Evolutionary conservation across 2,329 filamentous ascomycete species (phyloP), one percentile per base, ranked within the genome.

Genomic region (Xylaria digitata): DNA sequence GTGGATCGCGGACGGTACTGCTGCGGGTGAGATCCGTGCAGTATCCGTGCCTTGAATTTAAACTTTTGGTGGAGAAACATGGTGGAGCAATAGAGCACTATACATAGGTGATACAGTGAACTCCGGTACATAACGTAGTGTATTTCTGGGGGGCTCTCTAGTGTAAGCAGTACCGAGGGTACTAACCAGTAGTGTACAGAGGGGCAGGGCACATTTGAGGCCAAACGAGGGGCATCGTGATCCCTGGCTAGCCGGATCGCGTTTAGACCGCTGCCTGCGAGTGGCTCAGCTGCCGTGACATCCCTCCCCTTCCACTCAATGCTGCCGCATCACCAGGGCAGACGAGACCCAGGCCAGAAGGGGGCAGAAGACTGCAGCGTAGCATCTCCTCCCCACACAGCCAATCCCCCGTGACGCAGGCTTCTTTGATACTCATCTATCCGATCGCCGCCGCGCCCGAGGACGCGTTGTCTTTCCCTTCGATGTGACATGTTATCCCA

Each of bases 401-500:
- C 34, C 37, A 59, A 63, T 34, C 60, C 68, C 74, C 62, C 73
- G 72, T 76, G 74, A 76, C 62, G 69, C 73, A 66, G 66, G 48
- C 46, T 61, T 70, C 66, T 63, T 56, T 70, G 55, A 65, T 63
- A 50, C 48, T 58, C 60, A 64, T 26, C 34, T 37, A 15, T 17
- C 63, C 52, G 46, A 17, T 40, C 45, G 32, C 50, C 23, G 21
- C 32, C 21, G 6, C 30, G 26, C 42, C 54, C 58, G 70, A 53
- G 40, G 61, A 68, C 68, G 48, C 56, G 66, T 50, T 71, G 54
- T 72, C 54, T 61, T 65, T 32, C 68, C 63, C 59, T 61, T 64
- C 61, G 71, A 74, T 74, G 73, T 75, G 73, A 75, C 72, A 71
- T 70, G 71, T 74, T 66, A 40, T 37, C 57, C 63, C 45, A 66